phyloP scores from a whole-genome alignment of 441 rosid species.

The Populus trichocarpa region DNA sequence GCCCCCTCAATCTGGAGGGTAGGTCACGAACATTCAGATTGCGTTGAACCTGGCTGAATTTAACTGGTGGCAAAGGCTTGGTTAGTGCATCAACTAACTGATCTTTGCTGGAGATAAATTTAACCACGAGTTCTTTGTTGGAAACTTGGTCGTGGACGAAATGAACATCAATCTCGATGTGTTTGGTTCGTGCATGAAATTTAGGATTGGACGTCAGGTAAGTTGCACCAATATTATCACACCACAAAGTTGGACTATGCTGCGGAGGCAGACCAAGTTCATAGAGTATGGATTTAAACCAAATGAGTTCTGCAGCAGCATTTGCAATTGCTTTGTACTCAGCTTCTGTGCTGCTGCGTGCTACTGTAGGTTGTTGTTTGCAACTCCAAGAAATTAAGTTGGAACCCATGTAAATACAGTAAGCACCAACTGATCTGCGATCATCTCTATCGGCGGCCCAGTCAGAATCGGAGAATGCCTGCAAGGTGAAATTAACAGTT shows the following conservation, averaged over 20 bases:
- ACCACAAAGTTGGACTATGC: not conserved
- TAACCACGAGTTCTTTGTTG: not conserved
- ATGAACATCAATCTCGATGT: not conserved
- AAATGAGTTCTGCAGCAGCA: not conserved
- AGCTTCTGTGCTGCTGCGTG: accelerated
- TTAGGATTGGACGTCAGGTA: not conserved
- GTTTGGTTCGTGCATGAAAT: not conserved
- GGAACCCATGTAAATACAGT: not conserved
- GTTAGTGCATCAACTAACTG: not conserved
- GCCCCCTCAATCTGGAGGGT: not conserved
- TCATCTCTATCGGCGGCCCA: not conserved
- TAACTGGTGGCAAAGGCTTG: not conserved
- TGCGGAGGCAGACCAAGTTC: accelerated
- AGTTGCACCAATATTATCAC: not conserved
- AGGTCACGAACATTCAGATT: not conserved
- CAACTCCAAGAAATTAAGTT: no score
- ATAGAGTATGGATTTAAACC: not conserved
- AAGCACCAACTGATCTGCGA: not conserved
- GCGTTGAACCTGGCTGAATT: not conserved
- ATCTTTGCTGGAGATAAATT: not conserved
- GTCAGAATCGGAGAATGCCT: not conserved
- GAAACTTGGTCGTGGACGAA: not conserved
- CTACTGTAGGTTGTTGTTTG: not conserved
- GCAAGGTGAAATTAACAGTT: accelerated
- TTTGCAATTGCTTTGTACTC: not conserved